Base-by-base conservation (phyloP, 225 moss, liverwort and hornwort species). In the Sphagnum contortum region DNA sequence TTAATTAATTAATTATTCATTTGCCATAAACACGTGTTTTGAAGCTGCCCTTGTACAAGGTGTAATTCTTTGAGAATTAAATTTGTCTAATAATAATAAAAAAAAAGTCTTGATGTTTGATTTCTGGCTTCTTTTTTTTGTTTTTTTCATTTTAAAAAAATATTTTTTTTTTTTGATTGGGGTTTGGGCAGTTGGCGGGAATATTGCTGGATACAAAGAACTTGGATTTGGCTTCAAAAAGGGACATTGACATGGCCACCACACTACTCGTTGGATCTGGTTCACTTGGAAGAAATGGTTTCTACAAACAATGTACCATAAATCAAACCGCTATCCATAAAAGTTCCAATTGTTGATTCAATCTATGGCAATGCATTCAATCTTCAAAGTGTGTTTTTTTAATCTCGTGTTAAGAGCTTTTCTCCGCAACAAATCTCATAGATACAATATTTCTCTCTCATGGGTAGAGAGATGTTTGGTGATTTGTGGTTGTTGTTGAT, bases 181-280 rank as follows among this genome's bases (percentile, higher is more conserved):
- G 29, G 29, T 29, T 29, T 29, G 29, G 29, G 29, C 85, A 85
- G 85, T 76, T 85, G 76, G 85, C 85, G 62, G 85, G 85, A 53
- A 49, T 85, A 64, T 78, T 85, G 62, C 68, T 85, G 78, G 85
- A 85, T 67, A 85, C 85, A 0, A 78, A 85, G 65, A 81, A 85
- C 55, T 81, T 81, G 0, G 85, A 85, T 68, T 85, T 79, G 52
- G 85, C 81, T 52, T 79, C 85, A 49, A 62, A 50, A 59, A 78
- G 85, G 53, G 85, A 85, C 76, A 85, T 78, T 2, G 81, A 85
- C 9, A 85, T 85, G 47, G 72, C 81, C 57, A 85, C 69, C 11
- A 10, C 73, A 53, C 60, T 85, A 44, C 67, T 85, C 48, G 81
- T 74, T 29, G 85, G 85, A 68, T 85, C 78, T 8, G 81, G 85